A percentile compares a stretch with the other conserved stretches of the same genome.
These are phyloP conservation scores for Turnera subulata DNA, from an alignment of 345 rosid species.

Conservation along the genomic window DNA sequence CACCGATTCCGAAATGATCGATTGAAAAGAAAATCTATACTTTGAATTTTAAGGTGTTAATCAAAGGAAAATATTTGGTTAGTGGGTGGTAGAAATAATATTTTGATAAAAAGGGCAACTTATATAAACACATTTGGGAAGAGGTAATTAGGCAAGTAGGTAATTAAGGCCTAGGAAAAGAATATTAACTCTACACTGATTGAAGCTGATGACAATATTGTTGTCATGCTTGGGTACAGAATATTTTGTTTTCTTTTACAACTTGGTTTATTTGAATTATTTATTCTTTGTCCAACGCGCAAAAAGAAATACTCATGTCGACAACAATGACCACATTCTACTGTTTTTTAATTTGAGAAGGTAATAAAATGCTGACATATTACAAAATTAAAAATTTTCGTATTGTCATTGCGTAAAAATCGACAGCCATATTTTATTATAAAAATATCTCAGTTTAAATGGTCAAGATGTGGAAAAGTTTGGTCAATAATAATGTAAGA, in stretches of 20 bases:
- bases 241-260: neutral
- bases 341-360: neutral
- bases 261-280: neutral
- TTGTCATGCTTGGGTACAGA: neutral
- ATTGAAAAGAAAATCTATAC: too few relatives aligned
- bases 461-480: conserved; percentile 33
- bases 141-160: too few relatives aligned
- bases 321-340: conserved; percentile 10
- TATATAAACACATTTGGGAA: too few relatives aligned
- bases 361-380: neutral
- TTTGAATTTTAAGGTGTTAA: too few relatives aligned
- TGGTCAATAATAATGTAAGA: conserved; percentile 30
- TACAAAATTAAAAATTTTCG: neutral
- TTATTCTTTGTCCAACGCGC: too few relatives aligned
- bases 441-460: conserved; percentile 39
- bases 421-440: neutral
- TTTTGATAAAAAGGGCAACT: too few relatives aligned
- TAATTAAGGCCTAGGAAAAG: too few relatives aligned
- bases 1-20: too few relatives aligned
- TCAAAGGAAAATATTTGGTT: too few relatives aligned
- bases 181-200: too few relatives aligned
- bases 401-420: neutral
- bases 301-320: neutral
- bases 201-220: too few relatives aligned
- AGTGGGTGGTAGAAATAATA: too few relatives aligned